A percentile compares a stretch with the other conserved stretches of the same genome.
phyloP scores from a whole-genome alignment of 805 yeast genomes.

The Candida orba region DNA sequence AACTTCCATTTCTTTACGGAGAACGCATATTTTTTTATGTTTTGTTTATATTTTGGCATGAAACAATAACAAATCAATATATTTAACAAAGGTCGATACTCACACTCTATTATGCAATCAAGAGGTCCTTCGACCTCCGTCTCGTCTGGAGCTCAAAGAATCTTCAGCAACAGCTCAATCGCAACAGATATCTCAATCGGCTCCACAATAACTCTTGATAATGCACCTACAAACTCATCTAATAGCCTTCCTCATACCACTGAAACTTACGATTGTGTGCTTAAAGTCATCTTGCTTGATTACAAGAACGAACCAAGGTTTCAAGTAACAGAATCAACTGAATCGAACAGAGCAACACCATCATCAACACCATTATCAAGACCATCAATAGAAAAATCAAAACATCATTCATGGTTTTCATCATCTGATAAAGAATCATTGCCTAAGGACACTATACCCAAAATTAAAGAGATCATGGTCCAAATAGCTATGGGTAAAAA shows the following conservation, averaged over 20 bases:
- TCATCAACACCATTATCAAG: conserved; percentile 6
- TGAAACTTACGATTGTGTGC: conserved; percentile 42
- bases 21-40: no score
- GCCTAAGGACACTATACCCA: conserved; percentile 26
- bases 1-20: no score
- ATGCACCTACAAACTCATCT: conserved; percentile 1
- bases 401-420: conserved; percentile 26
- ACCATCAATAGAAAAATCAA: conserved; percentile 13
- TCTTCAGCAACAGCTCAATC: conserved; percentile 8
- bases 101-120: no score
- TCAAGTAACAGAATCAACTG: conserved; percentile 18
- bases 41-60: no score
- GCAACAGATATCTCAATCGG: conserved; percentile 9
- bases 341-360: conserved; percentile 3
- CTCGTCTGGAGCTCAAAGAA: background rate
- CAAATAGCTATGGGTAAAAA: conserved; percentile 39
- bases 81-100: no score
- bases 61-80: no score
- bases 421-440: conserved; percentile 27
- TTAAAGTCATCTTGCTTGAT: conserved; percentile 50
- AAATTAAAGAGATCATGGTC: conserved; percentile 35
- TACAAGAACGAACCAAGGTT: conserved; percentile 62
- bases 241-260: background rate
- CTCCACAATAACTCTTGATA: conserved; percentile 7
- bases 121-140: background rate